phyloP scores from a whole-genome alignment of 768 basidiomycete species.

The Boletus subparvulus region DNA sequence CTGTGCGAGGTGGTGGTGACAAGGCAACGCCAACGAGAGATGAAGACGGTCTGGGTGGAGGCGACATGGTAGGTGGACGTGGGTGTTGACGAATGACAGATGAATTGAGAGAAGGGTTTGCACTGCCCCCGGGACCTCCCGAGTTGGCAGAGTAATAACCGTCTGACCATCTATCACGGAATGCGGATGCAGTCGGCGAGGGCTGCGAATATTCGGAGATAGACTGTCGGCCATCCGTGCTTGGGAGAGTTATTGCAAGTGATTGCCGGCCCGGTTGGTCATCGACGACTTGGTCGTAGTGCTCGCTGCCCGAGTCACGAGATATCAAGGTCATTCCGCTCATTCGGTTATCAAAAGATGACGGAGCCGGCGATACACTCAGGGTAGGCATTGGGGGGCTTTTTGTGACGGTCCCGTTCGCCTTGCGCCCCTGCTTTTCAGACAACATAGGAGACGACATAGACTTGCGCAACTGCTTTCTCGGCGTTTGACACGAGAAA shows the following conservation, averaged over 20 bases:
- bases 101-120: constrained; percentile 22
- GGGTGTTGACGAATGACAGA: constrained; percentile 21
- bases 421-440: constrained; percentile 41
- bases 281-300: constrained; percentile 33
- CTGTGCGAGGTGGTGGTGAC: constrained; percentile 47
- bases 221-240: constrained; percentile 47
- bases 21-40: constrained; percentile 56
- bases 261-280: constrained; percentile 42
- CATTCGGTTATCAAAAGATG: constrained; percentile 26
- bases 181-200: constrained; percentile 81
- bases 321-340: constrained; percentile 24
- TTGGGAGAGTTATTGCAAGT: constrained; percentile 48
- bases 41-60: constrained; percentile 62
- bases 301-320: constrained; percentile 42
- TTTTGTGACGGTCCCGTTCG: constrained; percentile 30
- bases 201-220: constrained; percentile 67
- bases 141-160: constrained; percentile 33
- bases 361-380: constrained; percentile 30
- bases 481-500: constrained; percentile 8
- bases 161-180: constrained; percentile 53
- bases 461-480: constrained; percentile 42
- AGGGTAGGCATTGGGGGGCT: constrained; percentile 45
- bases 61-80: constrained; percentile 42
- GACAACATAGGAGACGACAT: constrained; percentile 55
- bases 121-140: constrained; percentile 17